Percentiles rank a stretch among this genome's conserved stretches.
phyloP scores from a whole-genome alignment of 1,284 basidiomycete species.

The Trametes versicolor region DNA sequence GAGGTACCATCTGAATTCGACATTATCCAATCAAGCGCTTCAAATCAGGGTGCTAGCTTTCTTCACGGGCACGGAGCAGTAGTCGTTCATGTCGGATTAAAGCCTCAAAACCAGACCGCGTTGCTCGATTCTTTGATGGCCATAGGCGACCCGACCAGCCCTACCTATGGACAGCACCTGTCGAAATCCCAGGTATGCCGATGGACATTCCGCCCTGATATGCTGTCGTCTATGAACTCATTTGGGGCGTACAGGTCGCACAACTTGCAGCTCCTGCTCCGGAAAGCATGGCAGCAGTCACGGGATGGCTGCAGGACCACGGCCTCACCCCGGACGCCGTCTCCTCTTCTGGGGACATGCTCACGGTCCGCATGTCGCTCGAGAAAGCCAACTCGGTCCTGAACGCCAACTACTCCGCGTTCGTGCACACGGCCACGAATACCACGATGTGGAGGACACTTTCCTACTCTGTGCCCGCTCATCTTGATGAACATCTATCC shows the following conservation, averaged over 20 bases:
- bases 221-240: slow-evolving; percentile 41
- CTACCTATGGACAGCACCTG: slow-evolving; percentile 25
- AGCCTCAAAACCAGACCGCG: no score
- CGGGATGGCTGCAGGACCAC: slow-evolving; percentile 48
- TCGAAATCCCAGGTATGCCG: slow-evolving; percentile 19
- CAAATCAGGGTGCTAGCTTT: no score
- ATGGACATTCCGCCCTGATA: slow-evolving; percentile 22
- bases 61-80: no score
- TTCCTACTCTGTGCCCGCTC: slow-evolving; percentile 49
- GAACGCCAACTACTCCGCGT: slow-evolving; percentile 47
- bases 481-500: slow-evolving; percentile 46
- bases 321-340: slow-evolving; percentile 40
- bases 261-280: slow-evolving; percentile 45
- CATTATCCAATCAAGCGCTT: no score
- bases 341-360: slow-evolving; percentile 42
- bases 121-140: no score
- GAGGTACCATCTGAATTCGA: no score
- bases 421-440: slow-evolving; percentile 44
- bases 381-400: slow-evolving; percentile 49
- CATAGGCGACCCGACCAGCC: slow-evolving; percentile 21
- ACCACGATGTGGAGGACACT: slow-evolving; percentile 45
- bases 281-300: slow-evolving; percentile 46
- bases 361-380: slow-evolving; percentile 32
- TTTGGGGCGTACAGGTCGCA: slow-evolving; percentile 38
- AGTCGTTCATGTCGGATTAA: no score